phyloP scores from a whole-genome alignment of 2,329 filamentous ascomycete genomes.

The Paraphoma sp. region DNA sequence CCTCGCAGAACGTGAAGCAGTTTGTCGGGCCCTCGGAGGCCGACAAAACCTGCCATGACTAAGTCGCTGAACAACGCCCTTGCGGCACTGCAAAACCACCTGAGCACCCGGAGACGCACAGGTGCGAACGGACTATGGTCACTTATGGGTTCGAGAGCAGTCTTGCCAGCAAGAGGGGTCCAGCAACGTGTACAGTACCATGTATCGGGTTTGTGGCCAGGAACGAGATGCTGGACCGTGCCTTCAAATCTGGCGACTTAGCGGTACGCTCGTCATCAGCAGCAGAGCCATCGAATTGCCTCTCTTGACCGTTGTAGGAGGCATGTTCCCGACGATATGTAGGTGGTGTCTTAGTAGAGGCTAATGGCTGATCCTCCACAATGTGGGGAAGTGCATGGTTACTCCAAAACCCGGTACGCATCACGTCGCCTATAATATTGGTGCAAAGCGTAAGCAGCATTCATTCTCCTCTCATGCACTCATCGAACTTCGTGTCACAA shows the following conservation, averaged over 20 bases:
- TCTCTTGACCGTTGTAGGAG: neutral
- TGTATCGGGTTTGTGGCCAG: too few species aligned
- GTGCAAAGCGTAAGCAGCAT: neutral
- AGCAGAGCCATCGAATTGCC: too few species aligned
- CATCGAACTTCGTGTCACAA: too few species aligned
- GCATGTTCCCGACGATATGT: neutral
- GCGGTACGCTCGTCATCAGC: too few species aligned
- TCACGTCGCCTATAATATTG: neutral
- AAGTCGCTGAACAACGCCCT: neutral
- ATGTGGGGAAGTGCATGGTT: slow-evolving; percentile 17
- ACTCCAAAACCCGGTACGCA: slow-evolving; percentile 1
- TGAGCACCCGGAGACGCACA: too few species aligned
- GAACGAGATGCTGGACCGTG: too few species aligned
- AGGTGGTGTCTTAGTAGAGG: neutral
- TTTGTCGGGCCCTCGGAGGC: neutral
- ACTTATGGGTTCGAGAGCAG: too few species aligned
- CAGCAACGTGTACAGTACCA: too few species aligned
- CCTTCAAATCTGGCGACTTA: too few species aligned
- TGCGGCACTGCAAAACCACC: neutral
- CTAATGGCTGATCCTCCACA: slow-evolving; percentile 6
- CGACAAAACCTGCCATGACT: neutral
- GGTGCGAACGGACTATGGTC: too few species aligned
- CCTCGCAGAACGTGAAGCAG: neutral
- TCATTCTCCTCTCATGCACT: too few species aligned
- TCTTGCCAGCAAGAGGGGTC: too few species aligned